Evolutionary conservation across 257 asterid species (phyloP), one percentile per base, ranked within the genome.

Genomic region (Gentiana straminea): DNA sequence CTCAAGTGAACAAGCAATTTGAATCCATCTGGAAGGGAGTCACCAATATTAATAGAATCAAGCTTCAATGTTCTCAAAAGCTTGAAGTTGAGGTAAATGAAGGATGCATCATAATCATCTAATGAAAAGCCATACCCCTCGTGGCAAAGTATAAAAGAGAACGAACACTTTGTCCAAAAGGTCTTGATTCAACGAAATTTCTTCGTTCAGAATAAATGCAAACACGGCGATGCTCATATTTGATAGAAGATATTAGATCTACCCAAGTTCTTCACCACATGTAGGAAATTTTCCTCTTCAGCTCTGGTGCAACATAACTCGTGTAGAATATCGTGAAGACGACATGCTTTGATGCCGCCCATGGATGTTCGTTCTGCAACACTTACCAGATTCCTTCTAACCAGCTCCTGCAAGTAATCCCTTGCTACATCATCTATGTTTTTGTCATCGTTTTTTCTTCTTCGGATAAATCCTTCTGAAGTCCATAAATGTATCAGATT

Each of bases 401-500:
- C 33, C 13, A 34, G 38, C 32, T 58, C 52, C 11, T 1, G 8
- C 51, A 45, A 43, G 52, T 33, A 58, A 24, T 24, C 24, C 24
- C 24, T 24, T 24, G 24, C 24, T 24, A 24, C 0, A 7, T 58
- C 52, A 5, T 44, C 6, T 13, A 24, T 52, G 0, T 43, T 32
- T 24, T 41, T 15, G 33, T 58, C 62, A 5, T 7, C 2, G 12
- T 33, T 58, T 4, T 32, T 32, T 13, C 15, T n/a, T 32, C 33
- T 33, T 54, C 33, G 32, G 43, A 35, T 35, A 32, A 47, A 49
- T 1, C 62, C 62, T 49, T 55, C 62, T 1, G 62, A 62, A 1
- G 54, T 46, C 61, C 55, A 63, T 8, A 33, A 9, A 35, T 51
- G 11, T 13, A 51, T 33, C 36, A 65, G 33, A n/a, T 13, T 44